phyloP scores from a whole-genome alignment of 2,329 filamentous ascomycete genomes.

The Fusarium succisae region DNA sequence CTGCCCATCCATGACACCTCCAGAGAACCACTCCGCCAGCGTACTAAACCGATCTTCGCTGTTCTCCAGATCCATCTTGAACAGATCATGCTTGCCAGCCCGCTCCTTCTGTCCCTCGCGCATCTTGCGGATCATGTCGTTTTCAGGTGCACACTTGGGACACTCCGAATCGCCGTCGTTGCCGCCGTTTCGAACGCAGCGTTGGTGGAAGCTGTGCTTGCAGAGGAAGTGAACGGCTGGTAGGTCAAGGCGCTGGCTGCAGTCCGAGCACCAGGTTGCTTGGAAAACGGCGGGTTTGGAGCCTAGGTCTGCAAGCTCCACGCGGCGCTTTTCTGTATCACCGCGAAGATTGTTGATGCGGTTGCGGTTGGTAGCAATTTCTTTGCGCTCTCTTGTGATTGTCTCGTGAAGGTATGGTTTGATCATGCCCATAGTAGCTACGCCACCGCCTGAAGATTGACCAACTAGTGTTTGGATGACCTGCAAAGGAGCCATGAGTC shows the following conservation, averaged over 20 bases:
- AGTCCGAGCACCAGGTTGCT: constrained; percentile 86
- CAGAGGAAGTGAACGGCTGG: constrained; percentile 96
- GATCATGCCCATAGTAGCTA: constrained; percentile 97
- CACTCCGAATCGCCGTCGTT: constrained; percentile 78
- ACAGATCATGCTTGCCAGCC: constrained; percentile 87
- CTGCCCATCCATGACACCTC: constrained; percentile 80
- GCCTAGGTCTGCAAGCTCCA: constrained; percentile 80
- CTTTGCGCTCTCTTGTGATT: constrained; percentile 86
- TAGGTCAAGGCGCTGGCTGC: constrained; percentile 80
- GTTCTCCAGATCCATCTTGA: constrained; percentile 79
- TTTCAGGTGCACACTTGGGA: constrained; percentile 83
- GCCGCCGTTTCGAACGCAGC: constrained; percentile 71
- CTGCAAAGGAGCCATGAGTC: constrained; percentile 93
- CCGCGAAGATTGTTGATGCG: constrained; percentile 84
- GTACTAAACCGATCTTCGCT: constrained; percentile 89
- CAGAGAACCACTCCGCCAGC: constrained; percentile 92
- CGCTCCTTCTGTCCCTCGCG: constrained; percentile 86
- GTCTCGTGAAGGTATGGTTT: constrained; percentile 91
- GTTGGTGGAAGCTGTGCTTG: constrained; percentile 95
- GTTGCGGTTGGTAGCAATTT: constrained; percentile 82
- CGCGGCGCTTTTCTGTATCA: constrained; percentile 82
- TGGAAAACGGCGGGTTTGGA: constrained; percentile 90
- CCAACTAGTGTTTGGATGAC: constrained; percentile 91
- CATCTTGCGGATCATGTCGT: constrained; percentile 89
- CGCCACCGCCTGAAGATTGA: constrained; percentile 60